Evolutionary conservation across 2,329 filamentous ascomycete species (phyloP), one percentile per base, ranked within the genome.

Genomic region (Monosporascus sp.): DNA sequence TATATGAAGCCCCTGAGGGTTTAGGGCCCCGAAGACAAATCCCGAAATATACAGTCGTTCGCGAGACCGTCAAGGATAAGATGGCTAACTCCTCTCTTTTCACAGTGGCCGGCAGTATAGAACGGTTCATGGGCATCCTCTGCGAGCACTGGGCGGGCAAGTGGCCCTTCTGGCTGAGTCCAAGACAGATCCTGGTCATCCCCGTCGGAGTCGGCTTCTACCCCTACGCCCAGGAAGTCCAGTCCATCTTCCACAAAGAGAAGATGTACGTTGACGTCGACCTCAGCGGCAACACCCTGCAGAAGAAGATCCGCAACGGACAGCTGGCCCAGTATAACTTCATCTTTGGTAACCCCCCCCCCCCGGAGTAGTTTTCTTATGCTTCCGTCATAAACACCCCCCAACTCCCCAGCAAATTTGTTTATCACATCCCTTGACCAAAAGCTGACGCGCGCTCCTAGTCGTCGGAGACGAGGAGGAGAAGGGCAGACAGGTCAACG

Each of bases 161-260:
- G 75, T 94, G 89, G 89, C 89, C 89, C 1, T 91, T 93, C 79
- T 94, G 89, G 89, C 75, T 94, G 57, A 89, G 85, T 62, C 89
- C 89, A n/a, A 82, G 89, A 50, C 89, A 94, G 72, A 83, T 94
- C 58, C 78, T 88, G 62, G 82, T 94, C 58, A 85, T 92, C 57
- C 89, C 89, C 8, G 88, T 91, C 56, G 88, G 88, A 72, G 85
- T 86, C 49, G 78, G 81, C 46, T 86, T 80, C 63, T 80, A 84
- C 64, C 84, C 86, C 66, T 91, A 94, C 69, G 88, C 88, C 58
- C 77, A 85, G 66, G 88, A 93, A 70, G 84, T 93, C 7, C 84
- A 88, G 65, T 70, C 73, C 55, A 75, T 86, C 57, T 86, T 92
- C 74, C 82, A 86, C 65, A 77, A 79, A 55, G 78, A 86, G 69